A percentile compares a stretch with the other conserved stretches of the same genome.
Evolutionary conservation across 2,329 filamentous ascomycete species (phyloP).

Genomic region (Fusarium nelsonii): DNA sequence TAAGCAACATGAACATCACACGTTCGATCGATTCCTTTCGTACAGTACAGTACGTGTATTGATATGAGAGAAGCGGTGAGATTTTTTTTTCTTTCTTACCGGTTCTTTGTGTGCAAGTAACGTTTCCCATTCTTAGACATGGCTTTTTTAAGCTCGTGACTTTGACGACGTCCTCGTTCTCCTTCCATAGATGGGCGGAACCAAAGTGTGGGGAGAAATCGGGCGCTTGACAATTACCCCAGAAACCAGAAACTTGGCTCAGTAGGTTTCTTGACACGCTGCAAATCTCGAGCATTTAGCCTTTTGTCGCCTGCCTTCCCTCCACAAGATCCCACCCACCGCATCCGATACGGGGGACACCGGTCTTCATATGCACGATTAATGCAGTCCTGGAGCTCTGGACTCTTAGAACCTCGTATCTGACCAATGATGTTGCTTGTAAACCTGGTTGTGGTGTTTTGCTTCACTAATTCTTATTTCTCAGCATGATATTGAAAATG

Average conservation of each 20-base stretch:
- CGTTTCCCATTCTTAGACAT: slow-evolving; percentile 15
- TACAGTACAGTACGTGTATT: not conserved
- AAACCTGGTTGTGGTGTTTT: slow-evolving; percentile 19
- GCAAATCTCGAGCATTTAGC: slow-evolving; percentile 10
- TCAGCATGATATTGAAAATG: slow-evolving; percentile 21
- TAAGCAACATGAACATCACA: not conserved
- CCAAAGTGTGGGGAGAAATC: slow-evolving; percentile 35
- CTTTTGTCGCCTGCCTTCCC: not conserved
- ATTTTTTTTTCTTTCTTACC: not conserved
- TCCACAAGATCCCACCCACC: not conserved
- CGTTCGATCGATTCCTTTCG: slow-evolving; percentile 17
- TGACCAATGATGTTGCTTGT: slow-evolving; percentile 18
- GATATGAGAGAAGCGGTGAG: slow-evolving; percentile 37
- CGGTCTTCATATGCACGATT: slow-evolving; percentile 36
- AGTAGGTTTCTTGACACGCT: slow-evolving; percentile 13
- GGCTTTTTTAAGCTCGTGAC: slow-evolving; percentile 24
- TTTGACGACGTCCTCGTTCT: not conserved
- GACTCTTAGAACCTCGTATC: slow-evolving; percentile 17
- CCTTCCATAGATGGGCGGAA: slow-evolving; percentile 1
- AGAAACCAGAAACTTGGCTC: slow-evolving; percentile 25
- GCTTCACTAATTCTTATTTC: slow-evolving; percentile 44
- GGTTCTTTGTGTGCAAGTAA: not conserved
- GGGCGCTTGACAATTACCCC: slow-evolving; percentile 16
- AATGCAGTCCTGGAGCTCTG: slow-evolving; percentile 32
- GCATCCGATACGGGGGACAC: slow-evolving; percentile 26